Evolutionary conservation across 176 grass and related monocot genomes (phyloP).

Genomic region (Luzula sylvatica): DNA sequence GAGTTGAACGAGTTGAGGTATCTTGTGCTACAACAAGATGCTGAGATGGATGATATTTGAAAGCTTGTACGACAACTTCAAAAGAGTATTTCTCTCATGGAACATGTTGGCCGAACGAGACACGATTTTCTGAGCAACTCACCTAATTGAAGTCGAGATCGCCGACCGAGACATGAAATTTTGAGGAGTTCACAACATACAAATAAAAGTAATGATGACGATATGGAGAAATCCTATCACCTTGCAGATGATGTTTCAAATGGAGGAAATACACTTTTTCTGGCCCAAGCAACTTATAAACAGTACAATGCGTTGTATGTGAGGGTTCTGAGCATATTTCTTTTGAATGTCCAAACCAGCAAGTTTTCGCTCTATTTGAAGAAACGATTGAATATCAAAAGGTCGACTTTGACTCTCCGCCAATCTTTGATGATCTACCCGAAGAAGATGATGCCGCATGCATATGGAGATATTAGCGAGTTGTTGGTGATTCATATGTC

Average conservation of each 20-base stretch:
- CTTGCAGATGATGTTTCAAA: no score
- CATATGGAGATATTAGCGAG: not conserved
- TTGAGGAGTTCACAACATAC: no score
- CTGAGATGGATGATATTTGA: not conserved
- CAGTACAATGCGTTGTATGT: not conserved
- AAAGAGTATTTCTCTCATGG: not conserved
- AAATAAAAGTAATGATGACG: no score
- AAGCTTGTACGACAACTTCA: not conserved
- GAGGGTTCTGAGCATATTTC: not conserved
- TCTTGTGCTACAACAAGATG: not conserved
- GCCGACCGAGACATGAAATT: no score
- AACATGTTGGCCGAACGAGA: not conserved
- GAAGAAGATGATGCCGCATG: not conserved
- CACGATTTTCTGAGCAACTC: not conserved
- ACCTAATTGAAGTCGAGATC: no score
- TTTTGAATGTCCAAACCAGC: slow-evolving; percentile 8
- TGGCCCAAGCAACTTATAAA: not conserved
- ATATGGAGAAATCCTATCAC: no score
- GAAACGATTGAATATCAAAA: not conserved
- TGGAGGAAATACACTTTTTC: no score
- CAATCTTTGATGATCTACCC: not conserved
- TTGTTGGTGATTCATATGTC: not conserved
- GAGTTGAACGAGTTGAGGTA: no score
- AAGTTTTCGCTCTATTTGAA: not conserved
- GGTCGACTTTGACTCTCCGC: not conserved